phyloP scores from a whole-genome alignment of 306 rosid species.

The Ceratonia siliqua region DNA sequence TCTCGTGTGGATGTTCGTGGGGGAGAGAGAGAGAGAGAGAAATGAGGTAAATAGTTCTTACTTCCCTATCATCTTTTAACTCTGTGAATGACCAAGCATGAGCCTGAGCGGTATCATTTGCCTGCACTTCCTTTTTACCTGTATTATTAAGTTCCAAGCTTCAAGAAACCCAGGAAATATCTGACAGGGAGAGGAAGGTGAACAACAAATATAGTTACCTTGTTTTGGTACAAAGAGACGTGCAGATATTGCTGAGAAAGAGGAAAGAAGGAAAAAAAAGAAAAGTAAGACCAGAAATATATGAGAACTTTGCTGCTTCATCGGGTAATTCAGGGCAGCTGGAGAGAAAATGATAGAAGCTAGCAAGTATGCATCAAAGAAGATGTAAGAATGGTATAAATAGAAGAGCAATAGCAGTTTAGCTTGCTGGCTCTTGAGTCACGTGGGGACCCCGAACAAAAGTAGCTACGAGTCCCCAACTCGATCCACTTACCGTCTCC shows the following conservation, averaged over 20 bases:
- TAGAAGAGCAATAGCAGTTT: background rate
- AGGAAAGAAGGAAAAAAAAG: conserved; percentile 41
- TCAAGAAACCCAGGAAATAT: background rate
- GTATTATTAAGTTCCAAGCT: conserved; percentile 23
- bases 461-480: conserved; percentile 22
- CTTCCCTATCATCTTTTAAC: conserved; percentile 35
- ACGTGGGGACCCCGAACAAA: conserved; percentile 33
- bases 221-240: conserved; percentile 39
- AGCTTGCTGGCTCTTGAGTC: conserved; percentile 33
- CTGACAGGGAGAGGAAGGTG: background rate
- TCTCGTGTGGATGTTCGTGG: background rate
- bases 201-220: conserved; percentile 28
- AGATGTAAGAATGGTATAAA: conserved; percentile 25
- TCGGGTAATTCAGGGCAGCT: background rate
- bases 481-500: conserved; percentile 22
- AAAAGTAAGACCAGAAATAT: conserved; percentile 33
- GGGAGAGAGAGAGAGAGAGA: background rate
- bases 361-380: conserved; percentile 3
- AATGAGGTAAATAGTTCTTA: conserved; percentile 30
- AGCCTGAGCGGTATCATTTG: conserved; percentile 18
- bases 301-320: conserved; percentile 38
- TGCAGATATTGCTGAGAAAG: conserved; percentile 40
- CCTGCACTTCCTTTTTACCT: conserved; percentile 43
- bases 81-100: conserved; percentile 1
- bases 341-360: conserved; percentile 27